Evolutionary conservation across 108 stramenopile genomes (phyloP).

Genomic region (Cyclotella atomus): DNA sequence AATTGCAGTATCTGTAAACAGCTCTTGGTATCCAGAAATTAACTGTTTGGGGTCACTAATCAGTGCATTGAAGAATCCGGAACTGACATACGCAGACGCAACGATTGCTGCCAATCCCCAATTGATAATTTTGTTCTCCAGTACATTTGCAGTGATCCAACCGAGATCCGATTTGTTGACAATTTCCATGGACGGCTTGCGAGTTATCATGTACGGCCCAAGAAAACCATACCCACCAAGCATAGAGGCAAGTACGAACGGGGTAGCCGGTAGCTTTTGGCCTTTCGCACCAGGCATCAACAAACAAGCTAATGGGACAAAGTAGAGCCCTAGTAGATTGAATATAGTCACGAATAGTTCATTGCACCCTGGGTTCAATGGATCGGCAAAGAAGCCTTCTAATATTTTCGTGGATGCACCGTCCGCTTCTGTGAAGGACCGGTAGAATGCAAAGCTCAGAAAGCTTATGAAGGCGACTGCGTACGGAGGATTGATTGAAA

Average conservation of each 20-base stretch:
- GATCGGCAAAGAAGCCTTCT: slow-evolving; percentile 55
- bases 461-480: slow-evolving; percentile 48
- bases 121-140: slow-evolving; percentile 70
- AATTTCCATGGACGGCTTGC: slow-evolving; percentile 33
- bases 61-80: slow-evolving; percentile 33
- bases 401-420: slow-evolving; percentile 54
- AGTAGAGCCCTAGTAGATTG: slow-evolving; percentile 62
- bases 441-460: slow-evolving; percentile 30
- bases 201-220: slow-evolving; percentile 61
- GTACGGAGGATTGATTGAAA: slow-evolving; percentile 47
- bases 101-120: slow-evolving; percentile 16
- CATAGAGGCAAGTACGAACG: slow-evolving; percentile 54
- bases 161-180: slow-evolving; percentile 44
- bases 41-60: slow-evolving; percentile 24
- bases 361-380: slow-evolving; percentile 61
- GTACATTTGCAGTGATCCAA: slow-evolving; percentile 69
- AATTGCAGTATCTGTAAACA: slow-evolving; percentile 48
- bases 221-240: slow-evolving; percentile 59
- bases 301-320: slow-evolving; percentile 60
- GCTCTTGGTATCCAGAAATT: slow-evolving; percentile 33
- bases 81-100: slow-evolving; percentile 22
- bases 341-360: slow-evolving; percentile 65
- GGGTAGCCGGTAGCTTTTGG: slow-evolving; percentile 54
- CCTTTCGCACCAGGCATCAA: slow-evolving; percentile 56
- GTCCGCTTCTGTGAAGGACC: slow-evolving; percentile 20